These are phyloP conservation scores for Kwoniella shandongensis DNA, from an alignment of 768 basidiomycete genomes.

Conservation along the genomic window DNA sequence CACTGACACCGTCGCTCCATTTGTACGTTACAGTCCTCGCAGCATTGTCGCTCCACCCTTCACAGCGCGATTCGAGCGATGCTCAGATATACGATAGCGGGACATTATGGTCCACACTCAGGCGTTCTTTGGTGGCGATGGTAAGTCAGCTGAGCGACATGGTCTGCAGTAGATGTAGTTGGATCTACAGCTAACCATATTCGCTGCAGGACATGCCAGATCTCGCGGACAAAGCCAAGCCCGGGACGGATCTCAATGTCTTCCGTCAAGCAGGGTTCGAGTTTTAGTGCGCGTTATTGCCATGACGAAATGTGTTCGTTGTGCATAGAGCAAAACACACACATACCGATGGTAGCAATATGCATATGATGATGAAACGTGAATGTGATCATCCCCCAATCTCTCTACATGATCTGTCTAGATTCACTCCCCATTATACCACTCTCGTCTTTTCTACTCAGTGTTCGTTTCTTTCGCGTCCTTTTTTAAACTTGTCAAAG, in stretches of 20 bases:
- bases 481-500: conserved; percentile 18
- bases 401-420: too few relatives aligned
- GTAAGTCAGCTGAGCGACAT: conserved; percentile 59
- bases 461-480: background rate
- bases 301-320: too few relatives aligned
- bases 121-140: conserved; percentile 77
- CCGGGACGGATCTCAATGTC: conserved; percentile 64
- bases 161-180: background rate
- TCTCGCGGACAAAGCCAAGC: conserved; percentile 72
- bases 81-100: conserved; percentile 67
- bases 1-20: background rate
- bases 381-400: too few relatives aligned
- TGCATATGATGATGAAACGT: too few relatives aligned
- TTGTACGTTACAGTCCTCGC: conserved; percentile 44
- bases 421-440: background rate
- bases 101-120: conserved; percentile 86
- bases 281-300: conserved; percentile 62
- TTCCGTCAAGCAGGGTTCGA: conserved; percentile 88
- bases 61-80: conserved; percentile 2
- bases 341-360: too few relatives aligned
- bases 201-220: conserved; percentile 70
- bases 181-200: background rate
- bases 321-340: too few relatives aligned
- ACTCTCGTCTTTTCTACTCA: conserved; percentile 1
- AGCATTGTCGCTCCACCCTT: conserved; percentile 43